phyloP scores from a whole-genome alignment of 306 rosid genomes.

The Glycine tomentella region DNA sequence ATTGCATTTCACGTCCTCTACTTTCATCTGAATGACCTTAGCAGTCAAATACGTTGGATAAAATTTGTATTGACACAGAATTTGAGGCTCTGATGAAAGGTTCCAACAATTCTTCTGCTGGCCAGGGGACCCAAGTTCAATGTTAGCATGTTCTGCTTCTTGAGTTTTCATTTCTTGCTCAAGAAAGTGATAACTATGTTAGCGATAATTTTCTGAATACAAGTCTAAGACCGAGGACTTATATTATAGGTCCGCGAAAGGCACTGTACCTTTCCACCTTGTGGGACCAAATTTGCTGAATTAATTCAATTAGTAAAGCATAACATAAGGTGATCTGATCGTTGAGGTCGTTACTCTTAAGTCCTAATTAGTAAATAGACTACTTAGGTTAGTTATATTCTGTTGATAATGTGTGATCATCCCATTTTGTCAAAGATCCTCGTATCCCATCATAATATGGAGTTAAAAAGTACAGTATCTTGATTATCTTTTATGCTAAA shows the following conservation, averaged over 20 bases:
- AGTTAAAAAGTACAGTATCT: slow-evolving; percentile 10
- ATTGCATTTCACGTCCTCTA: slow-evolving; percentile 47
- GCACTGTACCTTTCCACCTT: slow-evolving; percentile 19
- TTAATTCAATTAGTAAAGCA: not conserved
- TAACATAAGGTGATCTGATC: slow-evolving; percentile 1
- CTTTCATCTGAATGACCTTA: slow-evolving; percentile 42
- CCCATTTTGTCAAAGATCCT: slow-evolving; percentile 27
- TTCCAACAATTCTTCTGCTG: slow-evolving; percentile 20
- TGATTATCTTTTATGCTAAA: not conserved
- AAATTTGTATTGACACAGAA: slow-evolving; percentile 47
- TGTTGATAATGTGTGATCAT: not conserved
- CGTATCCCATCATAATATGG: not conserved
- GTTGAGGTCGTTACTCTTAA: not conserved
- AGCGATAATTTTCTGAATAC: not conserved
- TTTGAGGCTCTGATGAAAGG: slow-evolving; percentile 29
- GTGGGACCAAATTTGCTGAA: slow-evolving; percentile 31
- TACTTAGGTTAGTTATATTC: not conserved
- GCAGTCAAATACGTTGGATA: slow-evolving; percentile 49
- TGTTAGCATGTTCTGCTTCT: slow-evolving; percentile 26
- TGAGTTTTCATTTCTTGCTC: slow-evolving; percentile 44
- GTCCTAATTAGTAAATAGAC: too few species aligned
- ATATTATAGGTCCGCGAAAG: slow-evolving; percentile 34
- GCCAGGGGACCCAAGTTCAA: not conserved
- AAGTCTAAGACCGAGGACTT: not conserved
- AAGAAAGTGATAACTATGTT: not conserved